Evolutionary conservation across 805 yeast genomes (phyloP).

Genomic region (Ogataea angusta): DNA sequence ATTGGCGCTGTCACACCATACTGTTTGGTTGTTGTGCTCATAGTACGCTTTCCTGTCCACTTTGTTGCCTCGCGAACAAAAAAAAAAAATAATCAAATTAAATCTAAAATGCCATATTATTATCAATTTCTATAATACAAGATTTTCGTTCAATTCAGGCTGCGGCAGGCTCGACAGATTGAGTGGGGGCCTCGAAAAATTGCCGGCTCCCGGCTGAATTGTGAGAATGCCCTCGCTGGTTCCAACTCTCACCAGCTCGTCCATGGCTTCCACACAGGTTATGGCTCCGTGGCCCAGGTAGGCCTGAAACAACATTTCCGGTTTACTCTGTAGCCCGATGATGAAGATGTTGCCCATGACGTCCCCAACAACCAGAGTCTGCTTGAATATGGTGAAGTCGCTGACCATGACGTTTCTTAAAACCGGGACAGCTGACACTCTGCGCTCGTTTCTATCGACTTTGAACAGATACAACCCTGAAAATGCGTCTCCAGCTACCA

Average conservation of each 20-base stretch:
- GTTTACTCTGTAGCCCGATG: slow-evolving; percentile 4
- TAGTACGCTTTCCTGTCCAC: slow-evolving; percentile 2
- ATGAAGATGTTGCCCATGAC: slow-evolving; percentile 24
- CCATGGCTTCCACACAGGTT: background rate
- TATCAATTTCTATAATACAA: background rate
- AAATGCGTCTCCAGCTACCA: slow-evolving; percentile 22
- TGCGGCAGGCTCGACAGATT: background rate
- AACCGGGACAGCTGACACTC: background rate
- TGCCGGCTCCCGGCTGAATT: background rate
- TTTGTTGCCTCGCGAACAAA: slow-evolving; percentile 11
- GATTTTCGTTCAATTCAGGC: background rate
- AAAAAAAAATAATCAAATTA: slow-evolving; percentile 3
- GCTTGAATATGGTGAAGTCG: slow-evolving; percentile 9
- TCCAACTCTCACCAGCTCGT: background rate
- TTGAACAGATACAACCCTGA: slow-evolving; percentile 17
- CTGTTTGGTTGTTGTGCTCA: slow-evolving; percentile 24
- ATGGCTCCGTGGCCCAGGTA: slow-evolving; percentile 2
- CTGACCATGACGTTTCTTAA: slow-evolving; percentile 10
- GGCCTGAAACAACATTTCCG: background rate
- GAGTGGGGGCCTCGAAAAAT: background rate
- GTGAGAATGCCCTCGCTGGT: slow-evolving; percentile 5
- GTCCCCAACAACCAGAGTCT: slow-evolving; percentile 24
- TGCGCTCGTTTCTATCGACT: slow-evolving; percentile 7
- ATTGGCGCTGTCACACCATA: slow-evolving; percentile 83
- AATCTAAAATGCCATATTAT: background rate